Evolutionary conservation across 1,284 basidiomycete genomes (phyloP), one percentile per base, ranked within the genome.

Genomic region (Tausonia pullulans): DNA sequence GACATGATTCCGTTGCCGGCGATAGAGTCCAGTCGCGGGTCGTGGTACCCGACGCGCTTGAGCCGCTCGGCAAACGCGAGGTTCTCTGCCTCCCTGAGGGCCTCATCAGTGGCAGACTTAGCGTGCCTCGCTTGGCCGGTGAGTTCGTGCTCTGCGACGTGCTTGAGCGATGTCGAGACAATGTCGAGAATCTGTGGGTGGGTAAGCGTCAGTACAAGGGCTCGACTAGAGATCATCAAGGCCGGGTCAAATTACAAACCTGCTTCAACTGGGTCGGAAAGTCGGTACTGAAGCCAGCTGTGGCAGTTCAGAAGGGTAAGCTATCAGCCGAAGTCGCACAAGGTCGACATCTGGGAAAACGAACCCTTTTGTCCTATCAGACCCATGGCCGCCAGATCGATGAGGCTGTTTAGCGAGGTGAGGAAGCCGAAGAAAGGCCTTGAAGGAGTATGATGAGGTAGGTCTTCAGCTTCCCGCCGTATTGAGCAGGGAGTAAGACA

Each of bases 311-410:
- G 48, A 49, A 9, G 48, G 8, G 48, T 49, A 50, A 14, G 44
- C 7, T 27, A 49, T 51, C 40, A 41, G 48, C 9, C 3, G 46
- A 40, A 1, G 45, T 44, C 6, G 3, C 8, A 43, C 2, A n/a
- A 57, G 14, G 46, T 6, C 40, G 14, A 45, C 5, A 2, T 40
- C 7, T 14, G 45, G 16, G 8, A 55, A n/a, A n/a, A 68, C 72
- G 44, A 67, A 87, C 88, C 83, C 79, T 98, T 98, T 73, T 95
- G 92, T 1, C 95, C 95, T 70, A 97, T 97, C 39, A 98, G 73
- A 6, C 94, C 93, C 49, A 94, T 84, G 63, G 87, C 87, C 0
- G 90, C 93, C n/a, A 98, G 81, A 72, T 98, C 95, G 67, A 98
- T 85, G 64, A 98, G 77, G 68, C 84, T 88, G 73, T 86, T 91